Evolutionary conservation across 192 early-diverging fungal genomes (phyloP), one percentile per base, ranked within the genome.

Genomic region (Coemansia sp.): DNA sequence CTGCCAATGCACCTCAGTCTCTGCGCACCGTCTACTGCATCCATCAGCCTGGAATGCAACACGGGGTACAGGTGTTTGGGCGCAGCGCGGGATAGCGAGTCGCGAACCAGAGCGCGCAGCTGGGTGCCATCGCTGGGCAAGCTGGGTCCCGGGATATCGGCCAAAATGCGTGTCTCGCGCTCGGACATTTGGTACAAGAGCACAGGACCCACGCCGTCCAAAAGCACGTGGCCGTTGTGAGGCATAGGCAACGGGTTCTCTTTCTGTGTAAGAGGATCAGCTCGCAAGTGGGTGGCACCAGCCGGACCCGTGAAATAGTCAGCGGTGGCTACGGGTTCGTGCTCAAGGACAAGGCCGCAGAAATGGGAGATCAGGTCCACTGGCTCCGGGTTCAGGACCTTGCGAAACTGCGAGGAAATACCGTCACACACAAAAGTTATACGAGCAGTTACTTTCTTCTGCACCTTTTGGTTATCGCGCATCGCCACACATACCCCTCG

Each of bases 391-490:
- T 72, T 70, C 21, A 76, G 64, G 9, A 57, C 56, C 61, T 91
- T 93, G 38, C 96, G 85, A 74, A 96, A 98, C 76, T 93, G 95
- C 65, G 95, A 96, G 59, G 93, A 92, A 68, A 91, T 91, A n/a
- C 96, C 96, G 72, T 98, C 96, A 21, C 90, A 91, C 21, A 98
- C 90, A 64, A 96, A 82, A 2, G 90, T 92, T 14, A 96, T 79
- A 52, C 85, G 85, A 8, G 72, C 43, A 8, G 2, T 12, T 28
- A 79, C 77, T 0, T 60, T 64, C 16, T 62, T 37, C 0, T 60
- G 39, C 31, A 33, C 62, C 25, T n/a, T 47, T 8, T 45, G 18
- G 25, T 36, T 6, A 64, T 59, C 37, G 64, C 43, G 43, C 20
- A n/a, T 23, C 0, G 68, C 68, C 11, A 76, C 38, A 0, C 68